Evolutionary conservation across 2,329 filamentous ascomycete species (phyloP), one percentile per base, ranked within the genome.

Genomic region (Rhinocladiella mackenziei): DNA sequence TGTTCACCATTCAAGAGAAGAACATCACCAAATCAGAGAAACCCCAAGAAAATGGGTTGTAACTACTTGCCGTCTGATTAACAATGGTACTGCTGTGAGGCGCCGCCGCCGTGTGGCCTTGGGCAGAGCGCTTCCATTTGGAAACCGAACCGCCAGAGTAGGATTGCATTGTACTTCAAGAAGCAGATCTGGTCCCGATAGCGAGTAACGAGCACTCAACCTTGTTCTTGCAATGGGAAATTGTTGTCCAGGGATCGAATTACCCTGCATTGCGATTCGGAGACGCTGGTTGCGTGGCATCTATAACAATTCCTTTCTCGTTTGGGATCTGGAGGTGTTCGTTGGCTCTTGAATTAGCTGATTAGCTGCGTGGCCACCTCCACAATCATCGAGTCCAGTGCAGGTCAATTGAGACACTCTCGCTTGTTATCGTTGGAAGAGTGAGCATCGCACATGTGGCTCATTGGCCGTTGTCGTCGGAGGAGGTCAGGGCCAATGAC

Each of bases 401-500:
- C n/a, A n/a, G n/a, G n/a, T n/a, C n/a, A n/a, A n/a, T n/a, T n/a
- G n/a, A n/a, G n/a, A n/a, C 35, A 39, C 22, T 32, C 10, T 45
- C 30, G 34, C 11, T 29, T 39, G 22, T 33, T 32, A 20, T 17
- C 17, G 25, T 26, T n/a, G n/a, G n/a, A n/a, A n/a, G n/a, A n/a
- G n/a, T n/a, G n/a, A n/a, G n/a, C n/a, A n/a, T n/a, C n/a, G n/a
- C n/a, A n/a, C n/a, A n/a, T n/a, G n/a, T n/a, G n/a, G n/a, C n/a
- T n/a, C 19, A 30, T 25, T 17, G 31, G 30, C 23, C 17, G 28
- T 35, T 23, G 22, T 36, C 14, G 18, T 32, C 30, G 31, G 31
- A 23, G 11, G n/a, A 31, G 13, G 8, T 34, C 30, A 33, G 32
- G 28, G 19, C 47, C 43, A 50, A 50, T 50, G 34, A 29, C 42